Evolutionary conservation across 176 grass and related monocot species (phyloP).

Genomic region (Puya raimondii): DNA sequence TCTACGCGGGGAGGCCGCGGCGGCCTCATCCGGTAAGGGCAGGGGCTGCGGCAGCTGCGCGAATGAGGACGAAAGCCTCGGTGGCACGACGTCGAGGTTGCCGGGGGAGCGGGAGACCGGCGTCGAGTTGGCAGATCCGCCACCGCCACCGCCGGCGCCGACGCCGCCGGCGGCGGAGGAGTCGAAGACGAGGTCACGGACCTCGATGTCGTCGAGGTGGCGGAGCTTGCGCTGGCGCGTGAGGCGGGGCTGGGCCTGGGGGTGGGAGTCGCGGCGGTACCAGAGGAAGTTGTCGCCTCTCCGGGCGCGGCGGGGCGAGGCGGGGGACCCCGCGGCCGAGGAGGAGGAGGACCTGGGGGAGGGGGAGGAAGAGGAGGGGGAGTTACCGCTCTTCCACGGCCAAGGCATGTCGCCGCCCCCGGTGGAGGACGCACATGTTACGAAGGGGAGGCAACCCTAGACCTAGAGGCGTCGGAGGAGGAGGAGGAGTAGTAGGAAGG

Average conservation of each 20-base stretch:
- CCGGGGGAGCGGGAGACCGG: conserved; percentile 39
- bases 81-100: conserved; percentile 38
- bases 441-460: background rate
- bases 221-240: conserved; percentile 68
- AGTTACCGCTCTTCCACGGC: conserved; percentile 55
- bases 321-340: conserved; percentile 18
- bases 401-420: conserved; percentile 32
- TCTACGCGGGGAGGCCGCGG: conserved; percentile 40
- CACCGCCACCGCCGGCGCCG: background rate
- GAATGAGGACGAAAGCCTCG: conserved; percentile 46
- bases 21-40: conserved; percentile 27
- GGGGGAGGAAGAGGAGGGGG: conserved; percentile 39
- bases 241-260: conserved; percentile 29
- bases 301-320: conserved; percentile 3
- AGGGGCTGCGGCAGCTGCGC: conserved; percentile 39
- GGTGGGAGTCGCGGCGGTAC: background rate
- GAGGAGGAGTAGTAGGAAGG: background rate
- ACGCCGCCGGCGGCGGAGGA: conserved; percentile 21
- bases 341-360: conserved; percentile 21
- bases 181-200: conserved; percentile 22
- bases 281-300: background rate
- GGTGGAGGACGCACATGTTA: background rate
- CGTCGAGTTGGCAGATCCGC: conserved; percentile 6
- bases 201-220: conserved; percentile 35
- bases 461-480: too few species aligned